Base-by-base conservation (phyloP, 441 rosid genomes). In the Gossypium gossypioides region DNA sequence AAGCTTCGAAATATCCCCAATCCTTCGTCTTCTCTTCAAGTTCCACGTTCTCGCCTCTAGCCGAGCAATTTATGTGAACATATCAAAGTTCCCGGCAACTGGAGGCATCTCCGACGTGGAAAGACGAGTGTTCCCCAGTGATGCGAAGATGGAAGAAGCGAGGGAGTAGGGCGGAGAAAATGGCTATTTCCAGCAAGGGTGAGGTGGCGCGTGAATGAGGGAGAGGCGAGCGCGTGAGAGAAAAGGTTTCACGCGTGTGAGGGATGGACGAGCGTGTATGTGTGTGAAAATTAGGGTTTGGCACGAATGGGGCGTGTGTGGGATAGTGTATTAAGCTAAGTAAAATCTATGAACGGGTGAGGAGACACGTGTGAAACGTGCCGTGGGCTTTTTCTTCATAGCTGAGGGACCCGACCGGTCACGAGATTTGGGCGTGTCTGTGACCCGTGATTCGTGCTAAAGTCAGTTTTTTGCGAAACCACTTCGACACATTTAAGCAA, bases 301-400 rank as follows among this genome's bases (percentile, higher is more conserved):
- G 81, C 95, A 89, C 97, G 91, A 77, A 84, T 79, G 81, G 71
- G 85, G 94, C 92, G 90, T 86, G 96, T 76, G 83, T 16, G 76
- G 25, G 59, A 25, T 65, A 24, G 61, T 75, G 85, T 73, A 58
- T 72, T 72, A 67, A 77, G 77, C 54, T 18, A 72, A 8, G 74
- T 37, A 37, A 37, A 37, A 77, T 13, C 51, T 13, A 61, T 77
- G 74, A 79, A 76, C 71, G 78, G 69, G 84, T 48, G 82, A 59
- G 37, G 74, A 66, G 71, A 72, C 86, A 79, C 81, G 87, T 73
- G 81, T 55, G 32, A 72, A 86, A 61, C 91, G 84, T 84, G 91
- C 80, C 71, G 40, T 12, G 29, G 73, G 60, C 12, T 27, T 55
- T 54, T 37, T 37, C 12, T 0, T 37, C 44, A 8, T 37, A 37